phyloP scores from a whole-genome alignment of 345 rosid genomes.

The Firmiana major region DNA sequence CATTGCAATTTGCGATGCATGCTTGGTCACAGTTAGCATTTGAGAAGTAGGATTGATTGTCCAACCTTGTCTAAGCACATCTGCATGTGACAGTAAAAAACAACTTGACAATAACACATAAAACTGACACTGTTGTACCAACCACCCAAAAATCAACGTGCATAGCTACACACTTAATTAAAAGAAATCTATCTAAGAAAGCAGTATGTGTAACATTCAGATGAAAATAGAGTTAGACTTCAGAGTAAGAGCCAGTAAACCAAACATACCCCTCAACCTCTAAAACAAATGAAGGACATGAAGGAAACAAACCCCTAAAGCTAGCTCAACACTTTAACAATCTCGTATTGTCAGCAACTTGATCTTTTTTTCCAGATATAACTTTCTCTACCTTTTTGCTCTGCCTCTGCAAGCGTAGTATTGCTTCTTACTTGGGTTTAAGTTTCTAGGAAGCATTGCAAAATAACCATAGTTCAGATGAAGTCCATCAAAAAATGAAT shows the following conservation, averaged over 20 bases:
- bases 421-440: conserved; percentile 9
- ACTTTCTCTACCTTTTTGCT: no score
- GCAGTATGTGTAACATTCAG: neutral
- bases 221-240: neutral
- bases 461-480: neutral
- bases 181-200: neutral
- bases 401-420: neutral
- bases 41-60: no score
- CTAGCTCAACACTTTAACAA: no score
- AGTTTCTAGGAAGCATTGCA: conserved; percentile 40
- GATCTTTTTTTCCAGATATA: no score
- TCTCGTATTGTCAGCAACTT: no score
- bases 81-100: no score
- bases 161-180: neutral
- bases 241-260: neutral
- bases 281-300: neutral
- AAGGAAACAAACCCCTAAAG: neutral
- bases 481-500: neutral
- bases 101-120: no score
- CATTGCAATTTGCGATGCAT: no score
- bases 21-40: no score
- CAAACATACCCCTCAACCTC: neutral
- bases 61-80: no score
- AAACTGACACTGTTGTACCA: no score
- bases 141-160: neutral